phyloP scores from a whole-genome alignment of 768 basidiomycete species.

The Nidularia sp. region DNA sequence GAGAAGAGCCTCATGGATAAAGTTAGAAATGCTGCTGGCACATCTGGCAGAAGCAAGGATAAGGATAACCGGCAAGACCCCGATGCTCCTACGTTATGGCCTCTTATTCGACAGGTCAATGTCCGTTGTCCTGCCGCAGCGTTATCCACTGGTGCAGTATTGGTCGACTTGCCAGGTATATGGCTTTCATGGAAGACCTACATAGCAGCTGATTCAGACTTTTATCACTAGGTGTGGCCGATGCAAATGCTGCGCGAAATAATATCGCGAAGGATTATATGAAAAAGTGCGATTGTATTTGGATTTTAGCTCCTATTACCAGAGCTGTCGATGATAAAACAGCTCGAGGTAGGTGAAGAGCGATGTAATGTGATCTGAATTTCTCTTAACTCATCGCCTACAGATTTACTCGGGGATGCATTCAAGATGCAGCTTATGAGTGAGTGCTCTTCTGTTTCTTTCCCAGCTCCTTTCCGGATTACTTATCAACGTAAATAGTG shows the following conservation, averaged over 20 bases:
- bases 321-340: conserved; percentile 64
- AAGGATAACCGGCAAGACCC: conserved; percentile 14
- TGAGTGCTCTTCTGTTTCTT: conserved; percentile 18
- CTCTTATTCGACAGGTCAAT: conserved; percentile 58
- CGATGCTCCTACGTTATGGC: conserved; percentile 50
- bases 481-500: conserved; percentile 20
- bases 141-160: conserved; percentile 53
- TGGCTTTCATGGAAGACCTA: not conserved
- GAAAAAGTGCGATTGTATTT: conserved; percentile 61
- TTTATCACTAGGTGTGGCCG: conserved; percentile 41
- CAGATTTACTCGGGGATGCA: conserved; percentile 61
- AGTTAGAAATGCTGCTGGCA: conserved; percentile 17
- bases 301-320: conserved; percentile 65
- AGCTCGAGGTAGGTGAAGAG: conserved; percentile 38
- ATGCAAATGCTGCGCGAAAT: conserved; percentile 61
- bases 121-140: conserved; percentile 50
- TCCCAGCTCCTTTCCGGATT: not conserved
- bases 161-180: conserved; percentile 64
- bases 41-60: conserved; percentile 12
- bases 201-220: not conserved
- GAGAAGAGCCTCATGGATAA: conserved; percentile 30
- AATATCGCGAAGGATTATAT: conserved; percentile 63
- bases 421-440: conserved; percentile 63
- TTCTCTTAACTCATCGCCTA: not conserved
- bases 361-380: not conserved